phyloP scores from a whole-genome alignment of 2,329 filamentous ascomycete species.

The Colletotrichum aenigma region DNA sequence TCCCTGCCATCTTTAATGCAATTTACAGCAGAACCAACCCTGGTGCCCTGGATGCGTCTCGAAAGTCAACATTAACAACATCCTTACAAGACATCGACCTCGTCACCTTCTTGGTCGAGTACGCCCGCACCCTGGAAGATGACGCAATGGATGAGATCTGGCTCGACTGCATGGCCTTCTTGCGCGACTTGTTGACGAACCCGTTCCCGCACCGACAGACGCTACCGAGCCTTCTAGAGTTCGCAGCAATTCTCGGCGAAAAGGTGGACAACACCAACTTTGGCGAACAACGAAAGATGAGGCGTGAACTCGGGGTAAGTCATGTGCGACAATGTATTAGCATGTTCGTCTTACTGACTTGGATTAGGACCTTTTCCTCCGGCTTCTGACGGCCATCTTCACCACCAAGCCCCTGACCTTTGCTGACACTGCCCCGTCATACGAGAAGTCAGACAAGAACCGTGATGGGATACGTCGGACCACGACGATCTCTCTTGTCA shows the following conservation, averaged over 20 bases:
- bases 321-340: background rate
- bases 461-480: constrained; percentile 41
- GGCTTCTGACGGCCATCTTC: constrained; percentile 90
- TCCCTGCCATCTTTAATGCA: constrained; percentile 93
- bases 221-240: constrained; percentile 83
- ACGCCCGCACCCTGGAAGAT: constrained; percentile 88
- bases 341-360: constrained; percentile 28
- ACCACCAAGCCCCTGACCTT: constrained; percentile 84
- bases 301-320: constrained; percentile 83
- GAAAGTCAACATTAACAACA: constrained; percentile 88
- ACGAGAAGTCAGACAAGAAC: constrained; percentile 42
- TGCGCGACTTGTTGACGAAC: constrained; percentile 88
- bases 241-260: constrained; percentile 86
- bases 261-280: constrained; percentile 99
- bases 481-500: constrained; percentile 29
- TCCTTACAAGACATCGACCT: constrained; percentile 83
- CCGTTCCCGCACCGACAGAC: constrained; percentile 95
- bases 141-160: constrained; percentile 99
- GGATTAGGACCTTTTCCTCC: constrained; percentile 80
- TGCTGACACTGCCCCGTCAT: constrained; percentile 51
- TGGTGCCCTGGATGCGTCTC: constrained; percentile 73
- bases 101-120: constrained; percentile 88
- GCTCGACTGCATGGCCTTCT: constrained; percentile 89
- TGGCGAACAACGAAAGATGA: constrained; percentile 91
- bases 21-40: constrained; percentile 95